Evolutionary conservation across 192 early-diverging fungal genomes (phyloP), one percentile per base, ranked within the genome.

Genomic region (Coemansia sp.): DNA sequence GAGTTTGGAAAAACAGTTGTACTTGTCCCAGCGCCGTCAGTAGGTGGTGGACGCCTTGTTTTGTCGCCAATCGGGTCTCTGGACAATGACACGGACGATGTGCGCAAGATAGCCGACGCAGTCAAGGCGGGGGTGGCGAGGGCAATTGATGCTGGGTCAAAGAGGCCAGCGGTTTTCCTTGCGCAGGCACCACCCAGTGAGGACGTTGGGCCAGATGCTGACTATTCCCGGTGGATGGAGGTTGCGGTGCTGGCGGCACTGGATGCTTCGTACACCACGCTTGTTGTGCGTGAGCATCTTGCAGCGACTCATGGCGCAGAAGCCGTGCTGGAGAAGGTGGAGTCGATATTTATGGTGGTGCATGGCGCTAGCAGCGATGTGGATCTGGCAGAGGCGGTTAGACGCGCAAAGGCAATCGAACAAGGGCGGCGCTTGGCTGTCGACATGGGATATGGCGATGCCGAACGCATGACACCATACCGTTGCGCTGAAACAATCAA

Each of bases 401-500:
- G 80, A 43, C 83, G 80, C 67, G 86, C 89, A 41, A 64, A 76
- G 17, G 92, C 92, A 10, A 87, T 95, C 45, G 92, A 95, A 65
- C 64, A 74, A 25, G 94, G 94, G 17, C 86, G 90, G 22, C 85
- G 90, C 50, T 67, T 94, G 32, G 85, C 88, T 39, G 84, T 84
- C 77, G 94, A 95, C 80, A 88, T 95, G 61, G 92, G 92, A 63
- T 90, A 89, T 55, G 89, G 89, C 54, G 92, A 91, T 74, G 90
- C 92, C 17, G 93, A 95, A 72, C 86, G 91, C n/a, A 93, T 94
- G 92, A 88, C 93, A 10, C 94, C 94, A 14, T 84, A 88, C 65
- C 85, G 80, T 22, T 89, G 90, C 62, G 88, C 89, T 5, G 83
- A 88, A 58, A 89, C 89, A 68, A 86, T 95, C 49, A 57, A 85